Evolutionary conservation across 176 grass and related monocot species (phyloP).

Genomic region (Aegilops bicornis): DNA sequence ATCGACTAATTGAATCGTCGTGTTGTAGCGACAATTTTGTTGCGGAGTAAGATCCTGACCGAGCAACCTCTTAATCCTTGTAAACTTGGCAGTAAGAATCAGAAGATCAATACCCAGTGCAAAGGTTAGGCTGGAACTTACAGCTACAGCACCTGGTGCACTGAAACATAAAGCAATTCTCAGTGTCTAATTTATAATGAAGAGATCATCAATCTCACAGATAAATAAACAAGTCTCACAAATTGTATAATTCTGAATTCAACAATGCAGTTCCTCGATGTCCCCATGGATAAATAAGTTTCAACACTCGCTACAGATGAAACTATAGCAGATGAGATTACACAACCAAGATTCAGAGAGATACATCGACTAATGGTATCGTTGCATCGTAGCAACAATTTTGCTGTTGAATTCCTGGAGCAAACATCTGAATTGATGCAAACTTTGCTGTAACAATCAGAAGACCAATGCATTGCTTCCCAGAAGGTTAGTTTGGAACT

Average conservation of each 20-base stretch:
- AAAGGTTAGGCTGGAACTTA: neutral
- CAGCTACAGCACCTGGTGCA: neutral
- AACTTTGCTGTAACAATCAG: neutral
- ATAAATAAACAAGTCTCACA: neutral
- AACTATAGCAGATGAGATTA: no score
- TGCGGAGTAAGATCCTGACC: no score
- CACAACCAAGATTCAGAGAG: neutral
- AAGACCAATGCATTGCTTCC: neutral
- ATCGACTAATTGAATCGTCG: neutral
- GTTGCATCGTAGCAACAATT: neutral
- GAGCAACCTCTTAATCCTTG: neutral
- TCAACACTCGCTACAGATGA: no score
- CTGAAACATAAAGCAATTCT: slow-evolving; percentile 1
- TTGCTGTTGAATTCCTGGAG: neutral
- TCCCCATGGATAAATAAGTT: neutral
- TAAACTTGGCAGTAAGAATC: neutral
- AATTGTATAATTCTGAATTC: neutral
- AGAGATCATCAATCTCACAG: neutral
- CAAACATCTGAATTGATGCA: neutral
- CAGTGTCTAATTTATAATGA: neutral
- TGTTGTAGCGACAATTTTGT: neutral
- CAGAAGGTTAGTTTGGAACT: neutral
- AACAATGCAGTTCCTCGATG: neutral
- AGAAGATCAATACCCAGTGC: neutral
- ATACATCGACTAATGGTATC: neutral